Percentiles rank a stretch among this genome's conserved stretches.
These are phyloP conservation scores for Astrocystis sublimbata DNA, from an alignment of 495 filamentous ascomycete genomes.

Conservation along the genomic window DNA sequence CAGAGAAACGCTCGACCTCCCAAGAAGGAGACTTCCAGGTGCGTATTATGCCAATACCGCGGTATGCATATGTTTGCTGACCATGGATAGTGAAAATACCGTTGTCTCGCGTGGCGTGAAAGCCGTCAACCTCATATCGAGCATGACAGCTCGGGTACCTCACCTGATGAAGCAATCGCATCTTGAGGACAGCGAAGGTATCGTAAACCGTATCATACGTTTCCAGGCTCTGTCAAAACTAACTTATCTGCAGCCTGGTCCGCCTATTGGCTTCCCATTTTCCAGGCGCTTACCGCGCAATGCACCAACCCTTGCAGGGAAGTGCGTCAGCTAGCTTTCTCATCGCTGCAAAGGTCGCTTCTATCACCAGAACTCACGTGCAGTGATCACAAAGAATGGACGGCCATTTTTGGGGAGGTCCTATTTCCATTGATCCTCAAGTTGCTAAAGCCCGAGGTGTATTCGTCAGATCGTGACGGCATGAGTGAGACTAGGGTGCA, in stretches of 20 bases:
- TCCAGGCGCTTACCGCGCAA: slow-evolving; percentile 82
- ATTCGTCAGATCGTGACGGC: slow-evolving; percentile 84
- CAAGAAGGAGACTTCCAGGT: slow-evolving; percentile 63
- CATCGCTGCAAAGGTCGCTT: slow-evolving; percentile 82
- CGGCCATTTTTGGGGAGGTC: slow-evolving; percentile 89
- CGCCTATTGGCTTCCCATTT: slow-evolving; percentile 96
- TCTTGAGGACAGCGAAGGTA: slow-evolving; percentile 82
- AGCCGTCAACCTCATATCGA: slow-evolving; percentile 76
- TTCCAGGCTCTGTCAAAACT: slow-evolving; percentile 13
- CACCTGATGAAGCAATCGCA: slow-evolving; percentile 89
- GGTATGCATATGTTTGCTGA: slow-evolving; percentile 20
- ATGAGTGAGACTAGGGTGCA: slow-evolving; percentile 96
- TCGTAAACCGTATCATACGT: slow-evolving; percentile 12
- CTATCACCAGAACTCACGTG: slow-evolving; percentile 77
- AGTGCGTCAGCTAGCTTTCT: slow-evolving; percentile 84
- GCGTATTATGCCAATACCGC: slow-evolving; percentile 17
- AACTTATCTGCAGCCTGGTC: slow-evolving; percentile 73
- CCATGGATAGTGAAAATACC: slow-evolving; percentile 60
- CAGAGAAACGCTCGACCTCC: slow-evolving; percentile 44
- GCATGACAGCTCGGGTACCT: slow-evolving; percentile 77
- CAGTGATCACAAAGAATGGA: slow-evolving; percentile 84
- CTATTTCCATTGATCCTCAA: slow-evolving; percentile 90
- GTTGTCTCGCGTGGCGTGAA: slow-evolving; percentile 76
- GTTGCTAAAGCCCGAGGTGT: slow-evolving; percentile 92
- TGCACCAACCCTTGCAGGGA: slow-evolving; percentile 95